Percentiles rank a stretch among this genome's conserved stretches.
Evolutionary conservation across 2,329 filamentous ascomycete genomes (phyloP).

Genomic region (Gliomastix tumulicola): DNA sequence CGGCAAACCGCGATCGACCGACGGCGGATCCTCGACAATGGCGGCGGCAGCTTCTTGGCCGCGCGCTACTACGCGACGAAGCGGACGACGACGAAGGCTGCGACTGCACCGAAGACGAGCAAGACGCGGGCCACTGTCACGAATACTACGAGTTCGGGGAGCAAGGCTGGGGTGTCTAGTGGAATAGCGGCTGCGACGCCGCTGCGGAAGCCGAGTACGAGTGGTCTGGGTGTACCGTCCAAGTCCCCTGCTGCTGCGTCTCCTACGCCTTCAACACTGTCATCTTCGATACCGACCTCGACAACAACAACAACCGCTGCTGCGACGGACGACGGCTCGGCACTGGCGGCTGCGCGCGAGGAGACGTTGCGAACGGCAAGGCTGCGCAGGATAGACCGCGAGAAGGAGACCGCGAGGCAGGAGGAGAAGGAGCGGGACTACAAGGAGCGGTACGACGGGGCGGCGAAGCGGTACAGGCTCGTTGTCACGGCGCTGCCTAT

Average conservation of each 20-base stretch:
- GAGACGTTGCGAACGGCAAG: slow-evolving; percentile 13
- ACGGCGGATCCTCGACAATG: not conserved
- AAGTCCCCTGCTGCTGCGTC: not conserved
- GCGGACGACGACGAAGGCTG: too few relatives aligned
- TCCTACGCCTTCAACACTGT: not conserved
- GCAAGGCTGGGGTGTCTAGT: too few relatives aligned
- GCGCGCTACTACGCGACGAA: not conserved
- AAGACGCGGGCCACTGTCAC: too few relatives aligned
- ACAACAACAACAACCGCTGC: not conserved
- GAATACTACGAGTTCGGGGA: too few relatives aligned
- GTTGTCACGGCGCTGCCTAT: slow-evolving; percentile 47
- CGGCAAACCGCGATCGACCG: too few relatives aligned
- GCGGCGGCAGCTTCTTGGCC: not conserved
- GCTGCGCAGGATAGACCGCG: slow-evolving; percentile 8
- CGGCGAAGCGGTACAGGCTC: slow-evolving; percentile 36
- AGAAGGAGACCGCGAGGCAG: slow-evolving; percentile 9
- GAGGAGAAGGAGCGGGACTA: slow-evolving; percentile 23
- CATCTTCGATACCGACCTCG: not conserved
- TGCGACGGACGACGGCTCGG: too few relatives aligned
- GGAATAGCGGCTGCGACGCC: not conserved
- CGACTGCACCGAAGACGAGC: too few relatives aligned
- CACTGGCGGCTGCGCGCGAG: slow-evolving; percentile 12
- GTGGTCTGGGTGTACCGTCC: slow-evolving; percentile 1
- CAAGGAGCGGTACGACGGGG: slow-evolving; percentile 32
- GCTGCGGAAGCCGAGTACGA: slow-evolving; percentile 1